Percentiles rank a stretch among this genome's conserved stretches.
These are phyloP conservation scores for Rhytidiadelphus loreus DNA, from an alignment of 225 moss, liverwort and hornwort genomes.

Conservation along the genomic window DNA sequence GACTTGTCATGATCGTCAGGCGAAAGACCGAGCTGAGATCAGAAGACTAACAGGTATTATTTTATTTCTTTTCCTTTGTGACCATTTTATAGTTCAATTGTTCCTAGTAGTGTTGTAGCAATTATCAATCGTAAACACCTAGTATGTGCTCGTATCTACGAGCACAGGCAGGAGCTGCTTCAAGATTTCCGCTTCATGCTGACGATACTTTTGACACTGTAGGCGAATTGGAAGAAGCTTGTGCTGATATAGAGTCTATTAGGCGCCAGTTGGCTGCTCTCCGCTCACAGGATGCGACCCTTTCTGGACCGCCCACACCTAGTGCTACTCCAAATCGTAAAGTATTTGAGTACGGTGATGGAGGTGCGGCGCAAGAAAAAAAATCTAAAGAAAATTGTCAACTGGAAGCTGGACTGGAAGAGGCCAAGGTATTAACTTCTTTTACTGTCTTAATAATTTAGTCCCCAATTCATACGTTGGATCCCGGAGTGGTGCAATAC, in stretches of 20 bases:
- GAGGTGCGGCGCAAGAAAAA: conserved; percentile 35
- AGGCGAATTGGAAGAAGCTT: conserved; percentile 89
- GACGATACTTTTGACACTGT: conserved; percentile 11
- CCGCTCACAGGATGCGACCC: conserved; percentile 61
- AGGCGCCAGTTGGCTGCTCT: conserved; percentile 74
- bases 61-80: background rate
- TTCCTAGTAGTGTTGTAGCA: background rate
- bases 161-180: background rate
- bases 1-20: conserved; percentile 53
- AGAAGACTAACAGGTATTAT: conserved; percentile 51
- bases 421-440: conserved; percentile 52
- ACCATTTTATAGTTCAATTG: background rate
- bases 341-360: conserved; percentile 57
- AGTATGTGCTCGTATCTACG: background rate
- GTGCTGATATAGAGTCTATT: conserved; percentile 60
- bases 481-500: background rate
- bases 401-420: conserved; percentile 69
- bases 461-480: background rate
- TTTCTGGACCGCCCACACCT: conserved; percentile 65
- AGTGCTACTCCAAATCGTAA: conserved; percentile 36
- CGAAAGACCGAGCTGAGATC: conserved; percentile 73
- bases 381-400: conserved; percentile 46
- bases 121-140: background rate
- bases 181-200: conserved; percentile 9
- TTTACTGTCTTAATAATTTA: background rate